Base-by-base conservation (phyloP, 1,139 yeast species). In the Nakaseomyces delphensis region DNA sequence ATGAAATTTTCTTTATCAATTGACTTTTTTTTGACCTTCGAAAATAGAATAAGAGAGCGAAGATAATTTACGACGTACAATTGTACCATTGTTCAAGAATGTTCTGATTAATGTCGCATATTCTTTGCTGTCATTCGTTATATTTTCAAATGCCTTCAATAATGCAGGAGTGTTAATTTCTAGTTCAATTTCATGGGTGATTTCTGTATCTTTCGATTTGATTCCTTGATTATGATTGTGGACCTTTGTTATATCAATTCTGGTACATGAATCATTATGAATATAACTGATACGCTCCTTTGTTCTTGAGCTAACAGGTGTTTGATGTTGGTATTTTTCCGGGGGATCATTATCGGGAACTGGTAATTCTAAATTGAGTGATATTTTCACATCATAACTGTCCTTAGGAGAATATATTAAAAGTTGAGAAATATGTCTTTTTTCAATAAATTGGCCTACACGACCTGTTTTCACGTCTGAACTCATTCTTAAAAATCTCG, bases 361-460 rank as follows among this genome's bases (percentile, higher is more conserved):
- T 4, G 94, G 95, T 48, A 77, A 62, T 76, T 87, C 96, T 27
- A 83, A 64, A 30, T 87, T 77, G 48, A 87, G 65, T 9, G 94
- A 79, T 32, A 87, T 67, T 53, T 95, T 71, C 50, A 82, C 69
- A 60, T 87, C 96, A 57, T 79, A 79, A 64, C 79, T 70, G 21
- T 84, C 77, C 48, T 84, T 81, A 1, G 96, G 96, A 44, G 83
- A 75, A 56, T 76, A 79, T 27, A 87, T 69, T 56, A 77, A 74
- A 46, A 87, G 63, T 57, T 83, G 87, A 3, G 84, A 75, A 8
- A 86, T 65, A 43, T 91, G 71, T 49, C 76, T 75, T 58, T 87
- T 87, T 48, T 79, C 77, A 42, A 87, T 82, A 33, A 82, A 83
- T 27, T 76, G 76, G 11, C 74, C 70, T 39, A 76, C 73, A 51